These are phyloP conservation scores for Paecilomyces dactylethromorphus DNA, from an alignment of 2,329 filamentous ascomycete species.

Conservation along the genomic window DNA sequence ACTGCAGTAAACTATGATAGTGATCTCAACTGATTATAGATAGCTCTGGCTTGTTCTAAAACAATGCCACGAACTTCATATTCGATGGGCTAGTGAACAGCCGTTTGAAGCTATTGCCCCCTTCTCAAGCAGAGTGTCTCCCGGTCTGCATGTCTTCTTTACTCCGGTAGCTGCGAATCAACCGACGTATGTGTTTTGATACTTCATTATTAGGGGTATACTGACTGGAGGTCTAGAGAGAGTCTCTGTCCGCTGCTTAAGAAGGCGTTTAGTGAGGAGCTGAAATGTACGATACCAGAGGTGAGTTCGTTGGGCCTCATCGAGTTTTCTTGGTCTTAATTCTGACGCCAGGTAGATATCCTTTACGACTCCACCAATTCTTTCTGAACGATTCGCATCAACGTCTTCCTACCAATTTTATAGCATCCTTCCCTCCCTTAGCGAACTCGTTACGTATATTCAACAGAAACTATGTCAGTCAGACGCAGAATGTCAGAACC, in stretches of 20 bases:
- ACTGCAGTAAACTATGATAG: background rate
- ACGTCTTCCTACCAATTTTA: slow-evolving; percentile 65
- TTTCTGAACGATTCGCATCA: slow-evolving; percentile 55
- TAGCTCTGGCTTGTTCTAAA: slow-evolving; percentile 57
- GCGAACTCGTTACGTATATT: slow-evolving; percentile 49
- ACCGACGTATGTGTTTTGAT: slow-evolving; percentile 22
- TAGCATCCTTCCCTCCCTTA: slow-evolving; percentile 54
- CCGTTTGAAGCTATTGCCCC: slow-evolving; percentile 59
- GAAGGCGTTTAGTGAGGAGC: slow-evolving; percentile 46
- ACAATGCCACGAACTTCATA: slow-evolving; percentile 63
- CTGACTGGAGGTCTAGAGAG: slow-evolving; percentile 25
- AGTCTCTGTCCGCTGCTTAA: slow-evolving; percentile 55
- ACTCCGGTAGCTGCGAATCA: slow-evolving; percentile 47
- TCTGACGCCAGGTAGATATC: slow-evolving; percentile 38
- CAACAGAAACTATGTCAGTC: slow-evolving; percentile 46
- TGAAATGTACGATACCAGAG: slow-evolving; percentile 50
- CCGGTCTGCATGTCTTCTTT: slow-evolving; percentile 76
- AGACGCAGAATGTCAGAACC: slow-evolving; percentile 45
- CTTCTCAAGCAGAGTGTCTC: slow-evolving; percentile 66
- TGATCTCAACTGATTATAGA: background rate
- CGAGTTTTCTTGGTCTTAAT: background rate
- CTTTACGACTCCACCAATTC: slow-evolving; percentile 54
- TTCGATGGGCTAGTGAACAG: slow-evolving; percentile 65
- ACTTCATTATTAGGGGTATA: background rate
- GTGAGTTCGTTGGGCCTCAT: slow-evolving; percentile 25